Percentiles rank a stretch among this genome's conserved stretches.
phyloP scores from a whole-genome alignment of 2,329 filamentous ascomycete genomes.

The Aspergillus caelatus region DNA sequence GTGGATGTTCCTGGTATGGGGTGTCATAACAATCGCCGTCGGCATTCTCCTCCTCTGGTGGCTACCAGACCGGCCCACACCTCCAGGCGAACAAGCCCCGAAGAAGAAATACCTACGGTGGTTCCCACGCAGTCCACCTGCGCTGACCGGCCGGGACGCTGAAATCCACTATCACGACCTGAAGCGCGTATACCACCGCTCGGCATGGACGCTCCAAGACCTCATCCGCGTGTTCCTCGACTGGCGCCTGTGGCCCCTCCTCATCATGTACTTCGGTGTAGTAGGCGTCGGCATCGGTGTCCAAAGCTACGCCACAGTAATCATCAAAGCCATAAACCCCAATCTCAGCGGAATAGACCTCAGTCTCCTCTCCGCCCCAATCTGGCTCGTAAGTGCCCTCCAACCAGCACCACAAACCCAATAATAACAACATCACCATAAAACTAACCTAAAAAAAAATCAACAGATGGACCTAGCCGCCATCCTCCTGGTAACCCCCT shows the following conservation, averaged over 20 bases:
- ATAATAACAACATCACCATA: neutral
- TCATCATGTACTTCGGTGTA: slow-evolving; percentile 92
- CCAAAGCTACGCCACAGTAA: slow-evolving; percentile 84
- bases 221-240: slow-evolving; percentile 72
- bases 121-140: slow-evolving; percentile 70
- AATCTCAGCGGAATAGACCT: slow-evolving; percentile 72
- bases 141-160: slow-evolving; percentile 75
- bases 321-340: slow-evolving; percentile 78
- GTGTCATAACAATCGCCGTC: slow-evolving; percentile 71
- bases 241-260: slow-evolving; percentile 85
- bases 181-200: slow-evolving; percentile 74
- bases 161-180: slow-evolving; percentile 81
- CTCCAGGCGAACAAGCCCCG: slow-evolving; percentile 55
- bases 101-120: slow-evolving; percentile 54
- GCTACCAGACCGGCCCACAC: slow-evolving; percentile 80
- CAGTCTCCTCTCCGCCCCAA: slow-evolving; percentile 83
- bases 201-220: slow-evolving; percentile 73
- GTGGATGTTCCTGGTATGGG: slow-evolving; percentile 85
- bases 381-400: slow-evolving; percentile 74
- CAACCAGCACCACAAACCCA: neutral
- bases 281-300: slow-evolving; percentile 91
- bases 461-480: slow-evolving; percentile 79
- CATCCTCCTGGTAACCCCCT: slow-evolving; percentile 80
- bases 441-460: slow-evolving; percentile 5
- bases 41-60: slow-evolving; percentile 81